Evolutionary conservation across 2,329 filamentous ascomycete genomes (phyloP).

Genomic region (Penicillium griseofulvum): DNA sequence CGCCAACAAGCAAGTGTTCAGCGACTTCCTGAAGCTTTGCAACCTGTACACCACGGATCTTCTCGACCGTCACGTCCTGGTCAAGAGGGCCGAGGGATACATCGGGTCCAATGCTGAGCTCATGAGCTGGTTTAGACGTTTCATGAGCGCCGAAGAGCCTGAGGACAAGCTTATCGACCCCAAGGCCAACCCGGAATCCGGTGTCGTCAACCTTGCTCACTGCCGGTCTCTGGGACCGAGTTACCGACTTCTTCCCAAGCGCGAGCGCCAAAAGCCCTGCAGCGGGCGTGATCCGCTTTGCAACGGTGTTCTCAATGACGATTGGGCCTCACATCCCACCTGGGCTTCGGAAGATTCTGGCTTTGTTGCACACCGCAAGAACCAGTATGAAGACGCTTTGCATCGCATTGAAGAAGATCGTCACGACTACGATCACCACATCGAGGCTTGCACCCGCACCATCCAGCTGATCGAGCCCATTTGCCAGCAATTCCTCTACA

Average conservation of each 20-base stretch:
- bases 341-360: conserved; percentile 98
- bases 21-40: conserved; percentile 94
- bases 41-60: conserved; percentile 93
- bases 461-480: conserved; percentile 95
- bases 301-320: conserved; percentile 88
- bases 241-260: conserved; percentile 85
- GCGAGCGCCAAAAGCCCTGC: conserved; percentile 86
- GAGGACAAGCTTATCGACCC: conserved; percentile 78
- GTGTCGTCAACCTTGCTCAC: conserved; percentile 88
- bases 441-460: conserved; percentile 89
- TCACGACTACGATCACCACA: conserved; percentile 98
- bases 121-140: conserved; percentile 82
- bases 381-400: conserved; percentile 87
- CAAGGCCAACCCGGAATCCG: conserved; percentile 66
- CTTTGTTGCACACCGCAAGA: conserved; percentile 97
- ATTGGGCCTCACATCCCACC: conserved; percentile 97
- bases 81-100: conserved; percentile 79
- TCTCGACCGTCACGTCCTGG: conserved; percentile 78
- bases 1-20: conserved; percentile 85
- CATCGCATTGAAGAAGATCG: conserved; percentile 97
- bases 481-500: conserved; percentile 80
- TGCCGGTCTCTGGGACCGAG: conserved; percentile 94
- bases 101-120: conserved; percentile 86
- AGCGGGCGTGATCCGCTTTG: conserved; percentile 94
- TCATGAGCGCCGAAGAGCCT: conserved; percentile 70